Percentiles rank a stretch among this genome's conserved stretches.
Conservation (phyloP, 305 asterid genomes). For the Rubia occidens region DNA sequence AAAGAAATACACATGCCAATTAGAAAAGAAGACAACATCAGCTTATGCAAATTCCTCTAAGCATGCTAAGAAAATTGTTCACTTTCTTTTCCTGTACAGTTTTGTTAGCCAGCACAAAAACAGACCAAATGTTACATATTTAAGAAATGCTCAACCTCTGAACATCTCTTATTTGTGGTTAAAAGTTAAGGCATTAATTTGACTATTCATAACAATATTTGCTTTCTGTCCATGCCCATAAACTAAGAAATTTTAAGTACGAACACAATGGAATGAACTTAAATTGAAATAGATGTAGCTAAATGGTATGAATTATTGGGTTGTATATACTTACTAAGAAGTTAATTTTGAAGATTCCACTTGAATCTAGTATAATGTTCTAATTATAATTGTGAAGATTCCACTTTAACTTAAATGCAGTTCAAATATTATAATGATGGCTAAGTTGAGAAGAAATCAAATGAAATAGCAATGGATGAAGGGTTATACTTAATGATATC, state of each 20-base stretch:
- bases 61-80: neutral
- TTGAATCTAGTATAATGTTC: neutral
- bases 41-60: neutral
- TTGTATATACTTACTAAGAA: neutral
- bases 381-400: too few species aligned
- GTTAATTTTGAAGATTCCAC: neutral
- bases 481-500: too few species aligned
- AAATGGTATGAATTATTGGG: neutral
- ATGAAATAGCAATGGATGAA: too few species aligned
- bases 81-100: neutral
- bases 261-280: neutral
- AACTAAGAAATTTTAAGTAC: neutral
- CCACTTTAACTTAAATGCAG: neutral
- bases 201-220: neutral
- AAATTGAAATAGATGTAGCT: neutral
- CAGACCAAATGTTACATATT: neutral
- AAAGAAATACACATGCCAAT: neutral
- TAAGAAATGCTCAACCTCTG: neutral
- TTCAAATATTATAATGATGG: too few species aligned
- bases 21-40: neutral
- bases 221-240: constrained; percentile 5
- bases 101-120: neutral
- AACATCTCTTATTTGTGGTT: neutral
- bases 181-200: neutral
- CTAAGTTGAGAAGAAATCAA: too few species aligned